Evolutionary conservation across 2,329 filamentous ascomycete species (phyloP), one percentile per base, ranked within the genome.

Genomic region (Corinectria fuckeliana): DNA sequence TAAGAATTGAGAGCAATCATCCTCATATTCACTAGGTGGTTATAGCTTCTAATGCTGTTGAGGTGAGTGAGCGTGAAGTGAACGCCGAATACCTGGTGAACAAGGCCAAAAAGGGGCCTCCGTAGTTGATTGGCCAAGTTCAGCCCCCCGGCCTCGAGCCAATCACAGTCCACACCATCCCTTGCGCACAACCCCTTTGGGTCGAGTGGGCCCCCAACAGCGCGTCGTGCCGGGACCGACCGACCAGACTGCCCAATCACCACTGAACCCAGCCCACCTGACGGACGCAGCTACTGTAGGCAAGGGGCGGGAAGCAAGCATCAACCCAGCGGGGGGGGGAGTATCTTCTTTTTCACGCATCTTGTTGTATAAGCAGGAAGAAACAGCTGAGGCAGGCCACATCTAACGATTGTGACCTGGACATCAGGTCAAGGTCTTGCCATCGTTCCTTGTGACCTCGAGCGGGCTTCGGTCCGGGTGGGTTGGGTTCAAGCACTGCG

Each of bases 241-340:
- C 52, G 26, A 6, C 13, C 18, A 30, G 23, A 32, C 14, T 3
- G 23, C 11, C 52, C 52, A 56, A 56, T 56, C 18, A 39, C 34
- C 25, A 18, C 44, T 14, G 32, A 21, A 21, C 23, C 36, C 52
- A 42, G n/a, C 23, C 36, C 52, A 42, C 36, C 28, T 14, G 25
- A 28, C 23, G 21, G 13, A 5, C 8, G 14, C 28, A n/a, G 52
- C 42, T 54, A 39, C 26, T 44, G 39, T 23, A n/a, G 30, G 25
- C 51, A 54, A 54, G 52, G 52, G 44, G 36, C 52, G 52, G 52
- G 52, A 56, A 42, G 52, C 44, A 42, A 55, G 52, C 52, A 55
- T 55, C 44, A 20, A 49, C 16, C 42, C 47, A 26, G n/a, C 25
- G 13, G 30, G 25, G 32, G 41, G 30, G 52, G 26, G 13, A 39